Evolutionary conservation across 768 basidiomycete genomes (phyloP).

Genomic region (Sutorius australiensis): DNA sequence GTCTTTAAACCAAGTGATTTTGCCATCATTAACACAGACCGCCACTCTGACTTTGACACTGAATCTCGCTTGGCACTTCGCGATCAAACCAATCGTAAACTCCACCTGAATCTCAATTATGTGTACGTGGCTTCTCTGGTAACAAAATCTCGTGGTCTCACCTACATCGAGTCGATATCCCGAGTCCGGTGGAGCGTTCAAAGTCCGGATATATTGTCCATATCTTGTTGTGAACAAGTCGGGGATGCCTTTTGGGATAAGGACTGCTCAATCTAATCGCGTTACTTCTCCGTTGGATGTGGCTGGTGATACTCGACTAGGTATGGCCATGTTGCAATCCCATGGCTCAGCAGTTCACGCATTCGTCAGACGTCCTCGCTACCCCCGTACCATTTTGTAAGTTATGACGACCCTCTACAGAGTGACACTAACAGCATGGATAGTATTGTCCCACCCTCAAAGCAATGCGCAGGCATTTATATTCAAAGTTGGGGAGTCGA

Average conservation of each 20-base stretch:
- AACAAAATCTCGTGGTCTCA: constrained; percentile 3
- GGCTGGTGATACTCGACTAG: constrained; percentile 72
- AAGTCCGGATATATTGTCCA: constrained; percentile 90
- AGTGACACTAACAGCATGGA: constrained; percentile 1
- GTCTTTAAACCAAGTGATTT: constrained; percentile 94
- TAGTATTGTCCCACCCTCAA: constrained; percentile 84
- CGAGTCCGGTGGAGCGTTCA: constrained; percentile 92
- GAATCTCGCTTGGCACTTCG: constrained; percentile 70
- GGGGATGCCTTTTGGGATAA: constrained; percentile 73
- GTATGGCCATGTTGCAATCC: constrained; percentile 33
- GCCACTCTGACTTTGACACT: constrained; percentile 81
- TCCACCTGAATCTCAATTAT: constrained; percentile 85
- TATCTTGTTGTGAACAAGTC: constrained; percentile 94
- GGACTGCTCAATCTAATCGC: constrained; percentile 58
- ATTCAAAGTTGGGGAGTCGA: constrained; percentile 75
- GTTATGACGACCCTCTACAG: constrained; percentile 28
- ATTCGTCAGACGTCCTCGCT: constrained; percentile 41
- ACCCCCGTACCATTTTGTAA: constrained; percentile 76
- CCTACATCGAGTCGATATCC: constrained; percentile 57
- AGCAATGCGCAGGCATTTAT: constrained; percentile 80
- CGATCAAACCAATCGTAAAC: constrained; percentile 69
- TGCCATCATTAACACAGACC: constrained; percentile 94
- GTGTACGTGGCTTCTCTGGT: constrained; percentile 51
- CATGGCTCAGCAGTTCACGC: constrained; percentile 17
- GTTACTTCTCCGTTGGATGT: constrained; percentile 67